These are phyloP conservation scores for Ambrosia artemisiifolia DNA, from an alignment of 129 eudicot genomes.

Conservation along the genomic window DNA sequence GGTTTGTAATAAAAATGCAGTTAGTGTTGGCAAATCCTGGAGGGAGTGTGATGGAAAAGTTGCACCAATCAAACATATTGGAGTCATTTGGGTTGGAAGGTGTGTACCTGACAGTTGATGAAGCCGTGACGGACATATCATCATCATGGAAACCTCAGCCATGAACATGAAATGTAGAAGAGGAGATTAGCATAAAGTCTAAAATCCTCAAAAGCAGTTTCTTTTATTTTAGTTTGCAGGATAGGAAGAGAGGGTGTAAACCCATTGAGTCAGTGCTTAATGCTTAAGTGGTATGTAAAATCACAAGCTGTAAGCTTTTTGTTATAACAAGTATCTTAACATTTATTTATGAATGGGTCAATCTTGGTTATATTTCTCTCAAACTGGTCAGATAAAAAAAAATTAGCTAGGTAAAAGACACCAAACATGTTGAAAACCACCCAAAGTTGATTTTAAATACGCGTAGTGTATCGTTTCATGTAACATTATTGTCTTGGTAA, in stretches of 20 bases:
- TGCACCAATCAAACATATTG: conserved; percentile 56
- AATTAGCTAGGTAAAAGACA: not conserved
- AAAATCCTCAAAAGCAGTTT: conserved; percentile 13
- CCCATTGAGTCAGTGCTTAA: conserved; percentile 21
- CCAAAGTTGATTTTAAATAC: not conserved
- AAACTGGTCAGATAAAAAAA: not conserved
- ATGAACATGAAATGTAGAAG: conserved; percentile 21
- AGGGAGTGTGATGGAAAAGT: conserved; percentile 88
- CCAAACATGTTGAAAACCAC: not conserved
- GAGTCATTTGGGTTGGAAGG: conserved; percentile 77
- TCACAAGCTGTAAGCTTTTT: conserved; percentile 32
- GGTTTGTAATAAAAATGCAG: conserved; percentile 33
- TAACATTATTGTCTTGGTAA: not conserved
- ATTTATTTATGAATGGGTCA: not conserved
- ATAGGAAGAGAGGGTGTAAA: conserved; percentile 22
- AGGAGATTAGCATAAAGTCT: not conserved
- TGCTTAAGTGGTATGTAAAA: conserved; percentile 34
- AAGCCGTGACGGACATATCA: conserved; percentile 83
- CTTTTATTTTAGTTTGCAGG: conserved; percentile 24
- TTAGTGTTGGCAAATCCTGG: conserved; percentile 85
- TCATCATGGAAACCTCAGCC: conserved; percentile 64
- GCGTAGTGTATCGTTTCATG: not conserved
- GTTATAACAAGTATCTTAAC: conserved; percentile 8
- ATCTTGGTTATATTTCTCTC: not conserved
- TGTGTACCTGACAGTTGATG: conserved; percentile 72